These are phyloP conservation scores for Coniosporium tulheliwenetii DNA, from an alignment of 2,329 filamentous ascomycete genomes.

Conservation along the genomic window DNA sequence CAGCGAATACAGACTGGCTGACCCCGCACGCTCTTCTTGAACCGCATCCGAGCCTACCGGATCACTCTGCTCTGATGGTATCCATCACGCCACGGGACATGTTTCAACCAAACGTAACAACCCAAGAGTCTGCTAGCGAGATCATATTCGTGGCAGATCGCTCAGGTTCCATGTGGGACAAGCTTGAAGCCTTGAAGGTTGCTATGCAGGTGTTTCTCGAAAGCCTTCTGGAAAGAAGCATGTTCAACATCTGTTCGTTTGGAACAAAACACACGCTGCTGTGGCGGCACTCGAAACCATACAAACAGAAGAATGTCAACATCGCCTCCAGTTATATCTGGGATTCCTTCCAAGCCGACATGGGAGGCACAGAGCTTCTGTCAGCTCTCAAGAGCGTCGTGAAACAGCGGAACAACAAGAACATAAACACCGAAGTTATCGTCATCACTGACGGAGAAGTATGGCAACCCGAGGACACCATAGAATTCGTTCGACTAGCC, in stretches of 20 bases:
- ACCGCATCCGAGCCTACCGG: neutral
- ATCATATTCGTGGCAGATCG: slow-evolving; percentile 5
- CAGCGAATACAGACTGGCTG: no score
- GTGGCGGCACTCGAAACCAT: slow-evolving; percentile 3
- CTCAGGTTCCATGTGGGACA: slow-evolving; percentile 6
- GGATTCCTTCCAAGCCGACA: slow-evolving; percentile 26
- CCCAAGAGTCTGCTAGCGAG: slow-evolving; percentile 2
- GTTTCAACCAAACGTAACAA: neutral
- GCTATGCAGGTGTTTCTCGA: slow-evolving; percentile 4
- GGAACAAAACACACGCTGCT: slow-evolving; percentile 1
- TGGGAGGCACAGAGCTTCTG: slow-evolving; percentile 40
- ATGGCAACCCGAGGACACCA: slow-evolving; percentile 25
- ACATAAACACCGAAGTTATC: slow-evolving; percentile 37
- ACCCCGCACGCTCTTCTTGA: no score
- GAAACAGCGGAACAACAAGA: slow-evolving; percentile 20
- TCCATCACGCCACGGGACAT: slow-evolving; percentile 3
- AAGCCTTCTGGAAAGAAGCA: neutral
- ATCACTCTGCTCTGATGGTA: slow-evolving; percentile 2
- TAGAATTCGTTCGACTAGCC: slow-evolving; percentile 28
- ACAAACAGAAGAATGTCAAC: neutral
- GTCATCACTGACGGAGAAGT: slow-evolving; percentile 42
- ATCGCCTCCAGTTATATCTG: slow-evolving; percentile 25
- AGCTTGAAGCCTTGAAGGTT: slow-evolving; percentile 2
- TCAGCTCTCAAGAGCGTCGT: slow-evolving; percentile 29
- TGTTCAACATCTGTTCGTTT: slow-evolving; percentile 6